These are phyloP conservation scores for Boletellus deceptivus DNA, from an alignment of 1,284 basidiomycete genomes.

Conservation along the genomic window DNA sequence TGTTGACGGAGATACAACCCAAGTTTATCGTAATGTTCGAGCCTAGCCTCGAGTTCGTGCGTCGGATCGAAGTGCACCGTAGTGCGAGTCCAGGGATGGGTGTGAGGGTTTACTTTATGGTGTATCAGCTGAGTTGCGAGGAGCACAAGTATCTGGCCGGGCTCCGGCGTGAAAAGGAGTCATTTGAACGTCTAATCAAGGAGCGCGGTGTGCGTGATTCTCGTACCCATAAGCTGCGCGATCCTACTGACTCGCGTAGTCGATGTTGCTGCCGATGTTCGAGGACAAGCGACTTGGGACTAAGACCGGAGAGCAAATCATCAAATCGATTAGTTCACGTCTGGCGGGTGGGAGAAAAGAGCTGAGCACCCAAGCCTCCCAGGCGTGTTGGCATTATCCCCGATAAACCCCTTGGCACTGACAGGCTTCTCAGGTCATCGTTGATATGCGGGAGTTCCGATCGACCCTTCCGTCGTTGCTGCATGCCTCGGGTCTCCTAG, in stretches of 20 bases:
- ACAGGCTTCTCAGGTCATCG: conserved; percentile 66
- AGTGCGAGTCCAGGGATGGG: conserved; percentile 77
- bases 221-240: not conserved
- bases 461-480: conserved; percentile 90
- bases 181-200: conserved; percentile 91
- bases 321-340: conserved; percentile 87
- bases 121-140: conserved; percentile 90
- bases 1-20: conserved; percentile 87
- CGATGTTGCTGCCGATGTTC: conserved; percentile 87
- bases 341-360: conserved; percentile 84
- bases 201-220: conserved; percentile 76
- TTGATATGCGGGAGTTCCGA: conserved; percentile 96
- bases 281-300: conserved; percentile 60
- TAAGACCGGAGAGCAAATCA: conserved; percentile 52
- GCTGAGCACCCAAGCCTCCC: conserved; percentile 64
- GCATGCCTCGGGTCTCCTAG: conserved; percentile 78
- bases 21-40: conserved; percentile 96
- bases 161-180: conserved; percentile 88
- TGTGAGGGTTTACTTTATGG: conserved; percentile 94
- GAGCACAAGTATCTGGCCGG: conserved; percentile 94
- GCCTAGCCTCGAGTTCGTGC: conserved; percentile 89
- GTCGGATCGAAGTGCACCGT: conserved; percentile 91
- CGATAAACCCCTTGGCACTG: not conserved
- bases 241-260: conserved; percentile 42
- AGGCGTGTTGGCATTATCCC: conserved; percentile 43